Base-by-base conservation (phyloP, 192 early-diverging fungal species). In the Coemansia sp. region DNA sequence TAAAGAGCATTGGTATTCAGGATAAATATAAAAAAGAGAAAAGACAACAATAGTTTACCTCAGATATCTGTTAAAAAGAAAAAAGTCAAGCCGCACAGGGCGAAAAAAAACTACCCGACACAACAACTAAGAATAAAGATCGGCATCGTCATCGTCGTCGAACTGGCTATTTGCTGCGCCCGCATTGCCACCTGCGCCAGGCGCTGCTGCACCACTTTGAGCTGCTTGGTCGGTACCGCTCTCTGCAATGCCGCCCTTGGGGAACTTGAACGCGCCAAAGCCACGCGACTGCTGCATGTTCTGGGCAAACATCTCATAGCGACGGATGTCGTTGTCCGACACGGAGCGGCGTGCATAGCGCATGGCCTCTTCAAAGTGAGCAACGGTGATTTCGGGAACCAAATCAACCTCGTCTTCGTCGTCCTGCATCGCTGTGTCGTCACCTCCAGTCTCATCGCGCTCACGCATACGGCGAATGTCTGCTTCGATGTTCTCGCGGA, bases 301-400 rank as follows among this genome's bases (percentile, higher is more conserved):
- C 75, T 96, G 95, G 16, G 97, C 92, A 90, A 99, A 99, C 93
- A 97, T 96, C 86, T 99, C 96, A 84, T 99, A 99, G 84, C 92
- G 94, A 76, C 95, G 95, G 67, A 98, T 96, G 69, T 99, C 97
- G 69, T 90, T 94, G 75, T 98, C 95, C 61, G 89, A 91, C 9
- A 99, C 97, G 12, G 93, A 95, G 63, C 97, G 91, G 61, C 97
- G 92, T 32, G 97, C 97, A 85, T 86, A 97, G 86, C 88, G 88
- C 97, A 99, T 99, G 56, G 97, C 97, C 85, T 98, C 96, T 74
- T 99, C 97, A 85, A 99, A 99, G 85, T 99, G 96, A n/a, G 86
- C 91, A 40, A 86, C 79, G 40, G 97, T 97, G 73, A 99, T 92
- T 72, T 94, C 90, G 6, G 97, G 94, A 15, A 97, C 93, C 18